These are phyloP conservation scores for Aurinia saxatilis DNA, from an alignment of 345 rosid genomes.

Conservation along the genomic window DNA sequence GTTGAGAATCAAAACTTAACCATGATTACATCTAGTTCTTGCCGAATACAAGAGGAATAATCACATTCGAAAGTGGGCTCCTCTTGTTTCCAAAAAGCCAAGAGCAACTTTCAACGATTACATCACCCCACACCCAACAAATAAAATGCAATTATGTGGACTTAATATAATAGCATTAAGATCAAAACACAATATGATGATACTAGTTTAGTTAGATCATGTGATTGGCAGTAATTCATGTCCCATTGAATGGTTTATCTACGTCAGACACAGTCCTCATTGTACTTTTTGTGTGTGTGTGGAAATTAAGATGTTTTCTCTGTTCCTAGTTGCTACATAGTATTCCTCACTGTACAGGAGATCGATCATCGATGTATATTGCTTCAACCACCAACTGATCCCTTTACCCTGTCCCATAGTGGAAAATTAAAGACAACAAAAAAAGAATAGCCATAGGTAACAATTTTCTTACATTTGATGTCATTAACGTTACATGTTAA, in stretches of 20 bases:
- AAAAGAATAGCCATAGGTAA: too few relatives aligned
- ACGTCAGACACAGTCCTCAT: conserved; percentile 19
- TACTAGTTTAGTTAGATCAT: neutral
- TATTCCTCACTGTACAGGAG: too few relatives aligned
- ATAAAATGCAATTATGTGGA: neutral
- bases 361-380: neutral
- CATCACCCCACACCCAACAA: conserved; percentile 2
- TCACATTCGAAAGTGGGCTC: conserved; percentile 18
- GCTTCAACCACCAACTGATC: conserved; percentile 19
- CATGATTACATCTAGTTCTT: conserved; percentile 4
- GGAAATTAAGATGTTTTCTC: too few relatives aligned
- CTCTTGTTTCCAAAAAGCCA: conserved; percentile 17
- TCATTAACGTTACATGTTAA: neutral
- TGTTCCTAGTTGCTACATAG: too few relatives aligned
- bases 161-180: neutral
- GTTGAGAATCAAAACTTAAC: conserved; percentile 3
- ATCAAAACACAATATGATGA: neutral
- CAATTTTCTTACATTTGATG: too few relatives aligned
- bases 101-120: conserved; percentile 11
- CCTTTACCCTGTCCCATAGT: neutral
- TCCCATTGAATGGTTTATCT: conserved; percentile 8
- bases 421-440: too few relatives aligned
- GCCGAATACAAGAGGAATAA: neutral
- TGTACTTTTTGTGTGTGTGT: too few relatives aligned
- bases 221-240: conserved; percentile 4